Conservation (phyloP, 768 basidiomycete species). For the Pisolithus sp. region DNA sequence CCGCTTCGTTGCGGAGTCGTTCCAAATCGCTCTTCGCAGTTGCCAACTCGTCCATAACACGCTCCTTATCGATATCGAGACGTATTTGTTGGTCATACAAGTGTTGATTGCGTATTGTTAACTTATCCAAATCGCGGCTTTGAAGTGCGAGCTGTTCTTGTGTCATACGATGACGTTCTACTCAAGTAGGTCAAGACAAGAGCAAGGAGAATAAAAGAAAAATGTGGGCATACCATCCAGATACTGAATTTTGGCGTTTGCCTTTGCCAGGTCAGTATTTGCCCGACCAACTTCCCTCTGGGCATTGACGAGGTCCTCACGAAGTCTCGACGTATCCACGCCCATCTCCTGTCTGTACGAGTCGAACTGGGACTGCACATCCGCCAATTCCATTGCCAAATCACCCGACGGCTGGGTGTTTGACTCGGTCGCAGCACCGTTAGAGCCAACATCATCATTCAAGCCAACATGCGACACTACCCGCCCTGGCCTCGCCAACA, state of each 20-base stretch:
- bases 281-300: constrained; percentile 65
- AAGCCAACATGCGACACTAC: constrained; percentile 10
- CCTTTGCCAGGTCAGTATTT: constrained; percentile 68
- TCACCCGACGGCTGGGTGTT: constrained; percentile 28
- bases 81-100: constrained; percentile 70
- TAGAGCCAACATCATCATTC: constrained; percentile 27
- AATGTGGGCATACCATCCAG: constrained; percentile 51
- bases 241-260: constrained; percentile 76
- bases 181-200: neutral
- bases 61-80: constrained; percentile 67
- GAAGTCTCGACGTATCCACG: constrained; percentile 61
- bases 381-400: constrained; percentile 54
- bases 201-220: neutral
- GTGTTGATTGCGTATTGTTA: constrained; percentile 63
- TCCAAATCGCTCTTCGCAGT: constrained; percentile 57
- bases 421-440: constrained; percentile 11
- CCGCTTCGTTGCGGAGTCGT: constrained; percentile 76
- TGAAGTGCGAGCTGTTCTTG: constrained; percentile 64
- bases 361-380: constrained; percentile 77
- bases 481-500: constrained; percentile 54
- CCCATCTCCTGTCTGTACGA: constrained; percentile 76
- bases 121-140: constrained; percentile 56
- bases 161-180: constrained; percentile 66
- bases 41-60: constrained; percentile 61
- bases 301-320: constrained; percentile 60